Evolutionary conservation across 805 yeast genomes (phyloP).

Genomic region (Tetrapisispora pingtungensis): DNA sequence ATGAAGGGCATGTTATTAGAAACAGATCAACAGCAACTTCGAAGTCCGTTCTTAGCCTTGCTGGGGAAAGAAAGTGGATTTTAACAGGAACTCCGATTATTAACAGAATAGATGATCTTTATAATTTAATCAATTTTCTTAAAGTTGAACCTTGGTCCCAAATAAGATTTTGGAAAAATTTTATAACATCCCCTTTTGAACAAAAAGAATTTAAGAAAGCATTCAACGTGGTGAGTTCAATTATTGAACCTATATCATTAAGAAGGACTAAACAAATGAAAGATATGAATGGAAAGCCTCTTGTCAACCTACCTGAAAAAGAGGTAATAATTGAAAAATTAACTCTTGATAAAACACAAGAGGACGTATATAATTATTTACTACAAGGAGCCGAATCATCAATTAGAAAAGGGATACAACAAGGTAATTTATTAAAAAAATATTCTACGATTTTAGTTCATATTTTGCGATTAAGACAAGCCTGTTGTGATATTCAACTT

Average conservation of each 20-base stretch:
- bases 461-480: conserved; percentile 73
- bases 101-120: conserved; percentile 78
- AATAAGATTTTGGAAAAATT: conserved; percentile 77
- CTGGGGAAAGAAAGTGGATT: conserved; percentile 65
- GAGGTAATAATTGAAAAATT: conserved; percentile 61
- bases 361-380: conserved; percentile 55
- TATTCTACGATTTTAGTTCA: conserved; percentile 77
- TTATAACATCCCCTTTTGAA: conserved; percentile 76
- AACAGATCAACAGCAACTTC: conserved; percentile 73
- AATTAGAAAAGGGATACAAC: conserved; percentile 46
- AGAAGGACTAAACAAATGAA: conserved; percentile 83
- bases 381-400: conserved; percentile 56
- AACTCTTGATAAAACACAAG: conserved; percentile 56
- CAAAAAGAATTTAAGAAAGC: conserved; percentile 61
- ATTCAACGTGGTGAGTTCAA: conserved; percentile 72
- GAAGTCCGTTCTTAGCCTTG: conserved; percentile 59
- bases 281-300: conserved; percentile 56
- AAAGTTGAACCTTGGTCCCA: conserved; percentile 85
- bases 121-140: conserved; percentile 62
- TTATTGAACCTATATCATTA: conserved; percentile 71
- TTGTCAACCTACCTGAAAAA: conserved; percentile 71
- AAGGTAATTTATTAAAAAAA: conserved; percentile 59
- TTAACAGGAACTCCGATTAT: conserved; percentile 91
- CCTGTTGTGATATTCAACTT: conserved; percentile 75
- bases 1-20: conserved; percentile 86